Evolutionary conservation across 2,329 filamentous ascomycete species (phyloP), one percentile per base, ranked within the genome.

Genomic region (Colletotrichum shisoi): DNA sequence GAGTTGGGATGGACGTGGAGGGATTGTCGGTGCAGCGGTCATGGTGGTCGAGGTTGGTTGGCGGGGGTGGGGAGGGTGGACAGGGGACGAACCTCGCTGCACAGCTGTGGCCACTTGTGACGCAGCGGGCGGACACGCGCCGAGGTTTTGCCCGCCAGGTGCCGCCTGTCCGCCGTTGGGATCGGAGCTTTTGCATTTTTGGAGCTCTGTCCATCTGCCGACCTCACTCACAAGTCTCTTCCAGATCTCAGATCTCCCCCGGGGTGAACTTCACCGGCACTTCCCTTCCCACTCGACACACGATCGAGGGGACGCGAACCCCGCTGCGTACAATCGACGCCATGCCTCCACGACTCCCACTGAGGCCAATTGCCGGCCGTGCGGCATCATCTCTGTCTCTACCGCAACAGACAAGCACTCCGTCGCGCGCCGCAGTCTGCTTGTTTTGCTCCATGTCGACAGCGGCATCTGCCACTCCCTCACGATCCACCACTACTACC

Each of bases 261-360:
- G 45, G 45, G 39, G 17, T 13, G 49, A 39, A 44, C 46, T 54
- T 57, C 57, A 21, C 53, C 5, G 37, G 34, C 24, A 27, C 24
- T 58, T 58, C 27, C 49, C 15, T 48, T 24, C 19, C 15, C 27
- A 11, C 6, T 42, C 19, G 45, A n/a, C 7, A 44, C 7, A 15
- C 34, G 2, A 46, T 12, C 17, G 15, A 63, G 51, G 54, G 40
- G 53, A 34, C 40, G 19, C 44, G 21, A 13, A 17, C 13, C 31
- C 60, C 60, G 27, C 27, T 39, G 8, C 13, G 21, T 51, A 37
- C 48, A 49, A 45, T 49, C 34, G 31, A 31, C 56, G 40, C 19
- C 37, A 75, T 76, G 74, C 73, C 74, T 65, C 75, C 75, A 61
- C 73, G 73, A 71, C 62, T 76, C 39, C 72, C 71, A 68, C 68